Conservation (phyloP, 345 rosid genomes). For the Eucalyptus regnans region DNA sequence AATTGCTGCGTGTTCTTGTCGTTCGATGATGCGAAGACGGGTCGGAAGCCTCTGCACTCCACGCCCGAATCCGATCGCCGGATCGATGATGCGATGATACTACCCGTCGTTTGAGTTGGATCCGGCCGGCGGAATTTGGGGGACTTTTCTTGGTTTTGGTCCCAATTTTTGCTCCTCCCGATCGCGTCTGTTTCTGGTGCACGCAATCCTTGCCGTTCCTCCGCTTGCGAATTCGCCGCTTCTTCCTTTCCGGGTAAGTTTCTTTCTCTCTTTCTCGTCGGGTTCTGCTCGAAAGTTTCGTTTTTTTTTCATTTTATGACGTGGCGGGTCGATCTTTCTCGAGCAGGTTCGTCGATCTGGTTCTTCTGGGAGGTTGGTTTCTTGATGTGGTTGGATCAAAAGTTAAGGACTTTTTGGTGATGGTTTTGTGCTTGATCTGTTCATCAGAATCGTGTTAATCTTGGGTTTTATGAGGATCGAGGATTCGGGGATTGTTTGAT, state of each 20-base stretch:
- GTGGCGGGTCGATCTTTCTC: not conserved
- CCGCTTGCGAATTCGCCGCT: not conserved
- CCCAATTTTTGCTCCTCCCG: not conserved
- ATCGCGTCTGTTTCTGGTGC: not conserved
- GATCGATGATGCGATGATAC: not conserved
- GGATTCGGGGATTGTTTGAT: not conserved
- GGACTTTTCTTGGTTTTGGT: not conserved
- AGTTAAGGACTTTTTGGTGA: not conserved
- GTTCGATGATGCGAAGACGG: conserved; percentile 6
- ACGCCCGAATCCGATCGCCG: not conserved
- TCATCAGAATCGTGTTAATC: not conserved
- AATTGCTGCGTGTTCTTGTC: conserved; percentile 2
- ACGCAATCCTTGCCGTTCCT: not conserved
- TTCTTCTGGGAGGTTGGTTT: not conserved
- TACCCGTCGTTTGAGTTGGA: not conserved
- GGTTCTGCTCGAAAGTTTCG: not conserved
- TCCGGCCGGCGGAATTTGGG: not conserved
- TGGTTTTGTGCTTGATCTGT: not conserved
- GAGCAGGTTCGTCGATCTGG: not conserved
- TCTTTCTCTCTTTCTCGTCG: not conserved
- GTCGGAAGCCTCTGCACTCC: not conserved
- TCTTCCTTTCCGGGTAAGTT: not conserved
- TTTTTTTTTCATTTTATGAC: not conserved
- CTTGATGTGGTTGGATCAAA: not conserved
- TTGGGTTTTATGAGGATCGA: not conserved